Conservation (phyloP, 2,329 filamentous ascomycete genomes). For the Fusarium continuum region DNA sequence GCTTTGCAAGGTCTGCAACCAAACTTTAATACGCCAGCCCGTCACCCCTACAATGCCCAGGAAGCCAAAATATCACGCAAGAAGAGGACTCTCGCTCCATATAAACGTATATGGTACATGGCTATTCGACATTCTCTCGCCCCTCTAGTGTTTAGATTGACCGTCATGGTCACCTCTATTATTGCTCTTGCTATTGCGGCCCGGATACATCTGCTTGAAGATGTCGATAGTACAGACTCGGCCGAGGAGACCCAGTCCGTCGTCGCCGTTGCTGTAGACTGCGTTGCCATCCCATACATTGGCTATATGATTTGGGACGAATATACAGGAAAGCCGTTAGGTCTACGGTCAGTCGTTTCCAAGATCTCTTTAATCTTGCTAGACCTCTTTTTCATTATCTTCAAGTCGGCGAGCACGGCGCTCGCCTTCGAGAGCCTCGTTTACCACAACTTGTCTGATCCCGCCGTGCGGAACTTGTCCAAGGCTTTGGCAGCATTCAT, state of each 20-base stretch:
- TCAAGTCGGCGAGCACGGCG: conserved; percentile 92
- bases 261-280: conserved; percentile 90
- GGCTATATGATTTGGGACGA: conserved; percentile 96
- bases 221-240: conserved; percentile 51
- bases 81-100: conserved; percentile 48
- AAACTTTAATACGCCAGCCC: conserved; percentile 54
- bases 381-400: conserved; percentile 96
- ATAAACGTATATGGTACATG: conserved; percentile 70
- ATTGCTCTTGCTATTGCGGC: conserved; percentile 81
- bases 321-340: conserved; percentile 92
- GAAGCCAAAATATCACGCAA: conserved; percentile 45
- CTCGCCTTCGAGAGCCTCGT: conserved; percentile 88
- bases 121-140: conserved; percentile 85
- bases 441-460: conserved; percentile 55
- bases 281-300: conserved; percentile 88
- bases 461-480: conserved; percentile 61
- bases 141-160: conserved; percentile 82
- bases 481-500: conserved; percentile 81
- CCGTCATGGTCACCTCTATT: conserved; percentile 83
- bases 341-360: conserved; percentile 80
- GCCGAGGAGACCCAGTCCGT: conserved; percentile 79
- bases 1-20: conserved; percentile 58
- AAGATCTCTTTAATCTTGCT: conserved; percentile 91
- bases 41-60: conserved; percentile 45
- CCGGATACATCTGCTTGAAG: conserved; percentile 73